Evolutionary conservation across 2,329 filamentous ascomycete genomes (phyloP).

Genomic region (Aquanectria penicillioides): DNA sequence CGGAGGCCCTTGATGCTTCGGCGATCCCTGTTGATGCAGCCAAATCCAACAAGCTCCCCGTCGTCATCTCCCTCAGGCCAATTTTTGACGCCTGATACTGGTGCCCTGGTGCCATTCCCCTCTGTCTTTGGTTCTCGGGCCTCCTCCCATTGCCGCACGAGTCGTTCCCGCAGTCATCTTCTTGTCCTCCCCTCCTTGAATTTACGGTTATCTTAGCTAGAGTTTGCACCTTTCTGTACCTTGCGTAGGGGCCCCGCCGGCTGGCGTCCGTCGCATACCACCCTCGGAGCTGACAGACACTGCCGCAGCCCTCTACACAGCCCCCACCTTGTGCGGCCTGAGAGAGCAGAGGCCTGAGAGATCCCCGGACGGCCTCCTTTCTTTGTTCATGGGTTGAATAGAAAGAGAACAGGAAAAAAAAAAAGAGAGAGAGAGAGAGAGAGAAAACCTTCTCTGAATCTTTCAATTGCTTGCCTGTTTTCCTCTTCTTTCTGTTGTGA

Average conservation of each 20-base stretch:
- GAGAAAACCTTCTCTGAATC: background rate
- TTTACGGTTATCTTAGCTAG: background rate
- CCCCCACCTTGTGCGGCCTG: constrained; percentile 38
- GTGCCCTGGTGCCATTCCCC: background rate
- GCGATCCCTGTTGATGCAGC: background rate
- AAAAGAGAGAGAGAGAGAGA: too few species aligned
- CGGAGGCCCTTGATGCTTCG: too few species aligned
- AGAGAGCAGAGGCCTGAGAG: constrained; percentile 6
- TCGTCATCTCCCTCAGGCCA: background rate
- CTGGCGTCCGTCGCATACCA: background rate
- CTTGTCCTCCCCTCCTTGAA: background rate
- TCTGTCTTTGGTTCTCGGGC: background rate
- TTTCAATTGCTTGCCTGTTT: background rate
- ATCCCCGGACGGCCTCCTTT: background rate
- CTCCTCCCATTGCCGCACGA: background rate
- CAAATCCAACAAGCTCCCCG: background rate
- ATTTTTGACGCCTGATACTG: background rate
- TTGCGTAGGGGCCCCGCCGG: background rate
- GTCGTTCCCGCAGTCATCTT: background rate
- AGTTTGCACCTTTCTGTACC: background rate
- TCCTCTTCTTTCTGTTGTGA: background rate
- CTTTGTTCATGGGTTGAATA: background rate
- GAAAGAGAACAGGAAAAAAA: background rate
- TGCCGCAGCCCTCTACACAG: constrained; percentile 39
- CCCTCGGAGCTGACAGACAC: constrained; percentile 14